These are phyloP conservation scores for Hypoxylon subgilvum DNA, from an alignment of 495 filamentous ascomycete genomes.

Conservation along the genomic window DNA sequence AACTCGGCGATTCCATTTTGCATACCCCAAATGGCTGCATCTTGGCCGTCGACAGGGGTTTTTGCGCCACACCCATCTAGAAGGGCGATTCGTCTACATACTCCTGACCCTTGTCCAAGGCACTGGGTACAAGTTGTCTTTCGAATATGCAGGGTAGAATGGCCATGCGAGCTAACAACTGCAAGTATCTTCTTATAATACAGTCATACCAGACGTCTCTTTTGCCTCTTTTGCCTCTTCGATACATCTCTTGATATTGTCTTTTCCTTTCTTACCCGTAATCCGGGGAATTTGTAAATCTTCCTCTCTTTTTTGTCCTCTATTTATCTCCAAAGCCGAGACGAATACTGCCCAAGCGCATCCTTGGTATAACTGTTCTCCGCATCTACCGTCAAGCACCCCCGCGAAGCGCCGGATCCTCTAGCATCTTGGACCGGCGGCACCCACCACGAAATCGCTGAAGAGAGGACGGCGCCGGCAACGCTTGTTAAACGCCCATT, in stretches of 20 bases:
- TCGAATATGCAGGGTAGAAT: conserved; percentile 26
- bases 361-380: conserved; percentile 11
- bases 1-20: conserved; percentile 36
- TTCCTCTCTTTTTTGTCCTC: conserved; percentile 13
- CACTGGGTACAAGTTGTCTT: conserved; percentile 35
- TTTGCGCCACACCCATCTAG: conserved; percentile 34
- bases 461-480: conserved; percentile 13
- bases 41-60: conserved; percentile 34
- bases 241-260: conserved; percentile 33
- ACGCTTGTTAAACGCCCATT: conserved; percentile 27
- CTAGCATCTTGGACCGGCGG: conserved; percentile 12
- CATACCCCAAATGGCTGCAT: conserved; percentile 34
- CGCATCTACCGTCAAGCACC: background rate
- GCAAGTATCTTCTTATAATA: conserved; percentile 43
- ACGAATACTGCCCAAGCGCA: too few relatives aligned
- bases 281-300: conserved; percentile 11
- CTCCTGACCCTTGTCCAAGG: conserved; percentile 28
- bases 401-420: conserved; percentile 6
- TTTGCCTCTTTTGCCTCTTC: conserved; percentile 34
- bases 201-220: conserved; percentile 30
- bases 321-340: conserved; percentile 11
- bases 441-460: conserved; percentile 8
- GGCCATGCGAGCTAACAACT: conserved; percentile 37
- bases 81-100: conserved; percentile 28
- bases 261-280: conserved; percentile 20